A percentile compares a stretch with the other conserved stretches of the same genome.
Conservation (phyloP, 2,329 filamentous ascomycete species). For the Triangularia setosa region DNA sequence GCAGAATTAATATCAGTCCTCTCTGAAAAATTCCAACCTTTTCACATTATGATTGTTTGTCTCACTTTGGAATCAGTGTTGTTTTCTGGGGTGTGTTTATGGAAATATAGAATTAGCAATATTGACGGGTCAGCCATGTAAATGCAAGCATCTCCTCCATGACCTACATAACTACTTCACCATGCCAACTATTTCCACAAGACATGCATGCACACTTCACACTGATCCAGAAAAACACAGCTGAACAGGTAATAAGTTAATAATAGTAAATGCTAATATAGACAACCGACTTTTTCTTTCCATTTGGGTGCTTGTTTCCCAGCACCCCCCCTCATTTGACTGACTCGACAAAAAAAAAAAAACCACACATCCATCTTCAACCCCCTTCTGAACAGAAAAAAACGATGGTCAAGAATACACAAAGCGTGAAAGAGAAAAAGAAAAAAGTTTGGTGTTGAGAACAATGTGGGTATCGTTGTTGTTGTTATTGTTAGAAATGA, state of each 20-base stretch:
- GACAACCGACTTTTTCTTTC: neutral
- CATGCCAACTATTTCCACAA: too few relatives aligned
- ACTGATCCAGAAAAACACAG: neutral
- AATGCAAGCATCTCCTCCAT: too few relatives aligned
- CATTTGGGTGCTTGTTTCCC: too few relatives aligned
- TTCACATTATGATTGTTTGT: too few relatives aligned
- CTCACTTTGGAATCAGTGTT: too few relatives aligned
- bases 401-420: neutral
- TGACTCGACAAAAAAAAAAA: neutral
- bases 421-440: neutral
- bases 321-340: too few relatives aligned
- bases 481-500: neutral
- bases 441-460: conserved; percentile 5
- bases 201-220: neutral
- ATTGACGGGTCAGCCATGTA: too few relatives aligned
- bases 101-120: too few relatives aligned
- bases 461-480: conserved; percentile 3
- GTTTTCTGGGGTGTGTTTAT: too few relatives aligned
- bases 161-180: too few relatives aligned
- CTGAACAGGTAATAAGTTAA: neutral
- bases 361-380: neutral
- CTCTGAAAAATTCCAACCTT: too few relatives aligned
- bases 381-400: neutral
- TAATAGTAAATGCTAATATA: neutral
- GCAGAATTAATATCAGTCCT: too few relatives aligned